A percentile compares a stretch with the other conserved stretches of the same genome.
phyloP scores from a whole-genome alignment of 1,284 basidiomycete species.

The Ceratobasidium sp. region DNA sequence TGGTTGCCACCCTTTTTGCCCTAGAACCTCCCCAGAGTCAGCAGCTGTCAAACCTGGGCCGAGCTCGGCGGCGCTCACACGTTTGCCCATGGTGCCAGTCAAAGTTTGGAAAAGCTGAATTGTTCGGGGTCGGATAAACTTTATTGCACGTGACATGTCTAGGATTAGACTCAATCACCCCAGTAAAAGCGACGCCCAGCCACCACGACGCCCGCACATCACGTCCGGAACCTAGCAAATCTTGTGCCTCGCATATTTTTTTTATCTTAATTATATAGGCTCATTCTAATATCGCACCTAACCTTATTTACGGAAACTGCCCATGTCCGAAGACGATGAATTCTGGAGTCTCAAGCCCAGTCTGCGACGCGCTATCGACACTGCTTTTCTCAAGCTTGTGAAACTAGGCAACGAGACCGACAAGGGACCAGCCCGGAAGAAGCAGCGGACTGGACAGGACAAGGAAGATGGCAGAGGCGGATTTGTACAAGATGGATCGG shows the following conservation, averaged over 20 bases:
- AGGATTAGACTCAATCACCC: neutral
- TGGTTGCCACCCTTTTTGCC: conserved; percentile 4
- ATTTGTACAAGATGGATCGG: neutral
- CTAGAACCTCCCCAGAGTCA: neutral
- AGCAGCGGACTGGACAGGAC: neutral
- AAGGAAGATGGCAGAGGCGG: neutral
- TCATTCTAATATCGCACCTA: neutral
- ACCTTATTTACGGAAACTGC: neutral
- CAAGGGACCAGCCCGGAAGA: neutral
- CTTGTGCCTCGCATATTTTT: neutral
- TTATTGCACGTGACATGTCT: conserved; percentile 2
- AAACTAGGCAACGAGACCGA: neutral
- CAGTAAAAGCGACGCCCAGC: neutral
- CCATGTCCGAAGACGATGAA: conserved; percentile 33
- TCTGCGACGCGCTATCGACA: conserved; percentile 22
- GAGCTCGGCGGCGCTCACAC: neutral
- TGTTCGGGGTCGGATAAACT: neutral
- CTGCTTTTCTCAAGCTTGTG: conserved; percentile 15
- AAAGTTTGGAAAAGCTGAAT: neutral
- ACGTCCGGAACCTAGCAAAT: neutral
- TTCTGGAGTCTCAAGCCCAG: conserved; percentile 14
- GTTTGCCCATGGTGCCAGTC: conserved; percentile 19
- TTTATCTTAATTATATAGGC: neutral
- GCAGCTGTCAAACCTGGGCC: neutral
- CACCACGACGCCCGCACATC: neutral